These are phyloP conservation scores for Aspergillus uvarum DNA, from an alignment of 2,329 filamentous ascomycete species.

Conservation along the genomic window DNA sequence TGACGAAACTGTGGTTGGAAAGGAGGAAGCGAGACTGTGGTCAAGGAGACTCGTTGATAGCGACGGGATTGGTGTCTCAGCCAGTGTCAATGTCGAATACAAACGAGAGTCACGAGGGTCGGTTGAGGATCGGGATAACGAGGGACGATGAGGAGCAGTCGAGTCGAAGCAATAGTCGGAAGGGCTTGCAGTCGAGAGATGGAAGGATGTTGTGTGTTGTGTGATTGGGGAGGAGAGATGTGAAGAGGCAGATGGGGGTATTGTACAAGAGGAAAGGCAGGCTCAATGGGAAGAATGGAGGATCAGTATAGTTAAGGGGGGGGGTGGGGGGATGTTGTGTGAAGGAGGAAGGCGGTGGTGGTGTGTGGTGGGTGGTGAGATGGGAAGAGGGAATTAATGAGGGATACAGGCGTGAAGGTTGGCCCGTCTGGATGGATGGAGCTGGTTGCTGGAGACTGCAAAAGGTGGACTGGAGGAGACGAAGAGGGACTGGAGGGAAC, in stretches of 20 bases:
- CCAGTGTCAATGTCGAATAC: neutral
- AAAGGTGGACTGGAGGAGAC: neutral
- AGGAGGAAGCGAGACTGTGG: neutral
- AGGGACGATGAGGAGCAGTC: slow-evolving; percentile 6
- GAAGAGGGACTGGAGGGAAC: neutral
- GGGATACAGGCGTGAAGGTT: slow-evolving; percentile 5
- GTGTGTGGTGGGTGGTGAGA: slow-evolving; percentile 2
- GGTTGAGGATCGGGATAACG: neutral
- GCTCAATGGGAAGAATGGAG: neutral
- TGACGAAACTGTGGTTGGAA: slow-evolving; percentile 4
- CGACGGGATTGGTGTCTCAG: neutral
- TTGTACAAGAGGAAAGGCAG: neutral
- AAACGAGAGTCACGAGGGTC: neutral
- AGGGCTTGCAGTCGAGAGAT: neutral
- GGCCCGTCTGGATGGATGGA: slow-evolving; percentile 1
- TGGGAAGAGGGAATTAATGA: slow-evolving; percentile 15
- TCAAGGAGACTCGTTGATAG: neutral
- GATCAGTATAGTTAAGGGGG: neutral
- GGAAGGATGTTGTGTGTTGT: neutral
- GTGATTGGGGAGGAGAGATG: neutral
- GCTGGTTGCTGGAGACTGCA: neutral
- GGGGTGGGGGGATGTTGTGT: neutral
- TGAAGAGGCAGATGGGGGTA: neutral
- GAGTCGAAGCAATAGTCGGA: neutral
- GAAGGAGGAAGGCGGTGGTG: neutral